Conservation (phyloP, 2,329 filamentous ascomycete genomes). For the Mycosphaerella arachidis region DNA sequence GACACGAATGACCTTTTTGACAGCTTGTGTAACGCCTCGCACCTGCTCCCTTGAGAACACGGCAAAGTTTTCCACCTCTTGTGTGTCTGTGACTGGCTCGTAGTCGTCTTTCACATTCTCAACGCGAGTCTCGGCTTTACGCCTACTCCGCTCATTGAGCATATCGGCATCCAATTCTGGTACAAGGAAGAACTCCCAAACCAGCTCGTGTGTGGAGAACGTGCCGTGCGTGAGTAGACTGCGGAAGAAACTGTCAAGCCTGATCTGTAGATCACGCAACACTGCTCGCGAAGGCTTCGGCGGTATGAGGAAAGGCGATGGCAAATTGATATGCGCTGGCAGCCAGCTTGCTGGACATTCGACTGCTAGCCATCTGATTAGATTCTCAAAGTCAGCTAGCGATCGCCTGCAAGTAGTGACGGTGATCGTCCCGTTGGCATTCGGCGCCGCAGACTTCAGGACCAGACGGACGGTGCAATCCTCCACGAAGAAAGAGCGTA, state of each 20-base stretch:
- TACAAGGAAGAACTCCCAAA: constrained; percentile 98
- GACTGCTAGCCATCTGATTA: constrained; percentile 74
- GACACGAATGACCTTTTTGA: constrained; percentile 74
- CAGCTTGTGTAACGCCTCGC: constrained; percentile 75
- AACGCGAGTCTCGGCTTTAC: constrained; percentile 76
- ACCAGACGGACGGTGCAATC: constrained; percentile 90
- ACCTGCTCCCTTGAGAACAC: constrained; percentile 87
- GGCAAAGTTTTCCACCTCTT: constrained; percentile 89
- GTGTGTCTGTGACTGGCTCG: constrained; percentile 66
- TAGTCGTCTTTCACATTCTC: constrained; percentile 89
- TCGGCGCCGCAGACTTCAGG: constrained; percentile 86
- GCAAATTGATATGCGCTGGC: constrained; percentile 68
- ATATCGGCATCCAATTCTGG: constrained; percentile 86
- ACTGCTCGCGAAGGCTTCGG: constrained; percentile 85
- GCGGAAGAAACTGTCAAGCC: constrained; percentile 81
- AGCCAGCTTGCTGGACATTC: constrained; percentile 97
- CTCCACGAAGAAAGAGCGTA: constrained; percentile 94
- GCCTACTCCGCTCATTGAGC: constrained; percentile 80
- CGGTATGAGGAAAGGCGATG: constrained; percentile 88
- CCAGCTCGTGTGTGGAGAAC: constrained; percentile 91
- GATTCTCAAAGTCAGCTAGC: constrained; percentile 82
- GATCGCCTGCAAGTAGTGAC: constrained; percentile 92
- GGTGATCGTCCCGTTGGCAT: constrained; percentile 75
- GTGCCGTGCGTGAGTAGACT: constrained; percentile 84
- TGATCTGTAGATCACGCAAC: constrained; percentile 79